Percentiles rank a stretch among this genome's conserved stretches.
Evolutionary conservation across 208 protist species (phyloP).

Genomic region (Leptomonas pyrrhocoris): DNA sequence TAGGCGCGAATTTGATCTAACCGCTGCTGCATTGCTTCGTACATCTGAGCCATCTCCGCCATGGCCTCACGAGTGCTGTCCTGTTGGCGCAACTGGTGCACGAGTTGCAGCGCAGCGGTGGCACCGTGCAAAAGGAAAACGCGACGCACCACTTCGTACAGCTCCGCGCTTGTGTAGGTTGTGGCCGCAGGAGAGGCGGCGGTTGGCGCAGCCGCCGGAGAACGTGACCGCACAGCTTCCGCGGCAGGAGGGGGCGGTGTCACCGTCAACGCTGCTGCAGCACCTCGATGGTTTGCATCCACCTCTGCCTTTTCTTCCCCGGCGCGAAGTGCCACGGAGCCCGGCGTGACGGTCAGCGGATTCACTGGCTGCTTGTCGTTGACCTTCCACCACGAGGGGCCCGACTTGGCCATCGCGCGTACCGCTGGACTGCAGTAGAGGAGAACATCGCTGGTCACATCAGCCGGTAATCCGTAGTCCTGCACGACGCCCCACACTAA

Average conservation of each 20-base stretch:
- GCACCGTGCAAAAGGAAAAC: conserved; percentile 33
- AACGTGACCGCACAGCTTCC: neutral
- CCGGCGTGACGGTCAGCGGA: neutral
- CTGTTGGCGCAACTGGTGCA: conserved; percentile 23
- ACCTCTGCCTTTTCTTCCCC: too few species aligned
- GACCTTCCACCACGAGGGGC: neutral
- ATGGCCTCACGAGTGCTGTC: conserved; percentile 19
- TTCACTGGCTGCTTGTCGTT: neutral
- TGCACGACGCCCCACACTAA: conserved; percentile 28
- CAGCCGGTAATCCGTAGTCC: conserved; percentile 14
- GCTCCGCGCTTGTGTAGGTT: conserved; percentile 22
- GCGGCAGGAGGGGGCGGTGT: neutral
- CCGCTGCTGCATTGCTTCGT: conserved; percentile 31
- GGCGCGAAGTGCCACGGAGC: too few species aligned
- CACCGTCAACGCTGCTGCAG: too few species aligned
- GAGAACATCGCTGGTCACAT: conserved; percentile 10
- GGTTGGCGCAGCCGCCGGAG: neutral
- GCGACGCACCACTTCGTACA: conserved; percentile 28
- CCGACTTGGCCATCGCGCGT: conserved; percentile 17
- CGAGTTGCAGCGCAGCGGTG: conserved; percentile 19
- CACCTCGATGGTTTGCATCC: too few species aligned
- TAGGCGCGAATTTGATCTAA: conserved; percentile 9
- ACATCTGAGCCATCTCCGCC: conserved; percentile 26
- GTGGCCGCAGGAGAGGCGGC: neutral
- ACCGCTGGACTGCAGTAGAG: conserved; percentile 31